Evolutionary conservation across 345 rosid species (phyloP).

Genomic region (Carallia brachiata): DNA sequence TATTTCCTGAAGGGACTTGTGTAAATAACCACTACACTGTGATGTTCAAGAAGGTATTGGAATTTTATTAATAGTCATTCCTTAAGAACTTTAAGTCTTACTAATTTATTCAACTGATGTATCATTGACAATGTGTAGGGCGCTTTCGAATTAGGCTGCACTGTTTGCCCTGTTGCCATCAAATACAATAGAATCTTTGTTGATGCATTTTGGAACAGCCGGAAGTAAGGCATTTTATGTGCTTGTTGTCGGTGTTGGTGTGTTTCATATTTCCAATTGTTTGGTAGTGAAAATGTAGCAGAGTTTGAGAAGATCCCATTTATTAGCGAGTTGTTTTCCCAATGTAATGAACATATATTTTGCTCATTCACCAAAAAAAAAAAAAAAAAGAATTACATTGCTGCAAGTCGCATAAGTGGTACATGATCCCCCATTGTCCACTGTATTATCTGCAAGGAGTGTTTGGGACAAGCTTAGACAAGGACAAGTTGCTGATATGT

Average conservation of each 20-base stretch:
- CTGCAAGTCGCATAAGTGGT: background rate
- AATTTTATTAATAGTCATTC: slow-evolving; percentile 29
- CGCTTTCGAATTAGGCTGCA: slow-evolving; percentile 92
- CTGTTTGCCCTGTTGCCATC: slow-evolving; percentile 95
- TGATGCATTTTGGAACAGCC: slow-evolving; percentile 99
- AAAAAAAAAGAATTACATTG: too few species aligned
- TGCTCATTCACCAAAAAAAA: background rate
- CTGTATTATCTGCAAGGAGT: background rate
- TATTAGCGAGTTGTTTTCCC: too few species aligned
- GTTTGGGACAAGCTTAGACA: background rate
- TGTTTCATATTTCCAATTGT: background rate
- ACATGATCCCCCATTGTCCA: background rate
- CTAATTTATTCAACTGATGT: slow-evolving; percentile 7
- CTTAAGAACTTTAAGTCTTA: background rate
- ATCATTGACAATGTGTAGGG: slow-evolving; percentile 55
- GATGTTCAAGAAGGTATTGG: slow-evolving; percentile 98
- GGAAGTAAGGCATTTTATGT: slow-evolving; percentile 56
- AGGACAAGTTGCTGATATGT: background rate
- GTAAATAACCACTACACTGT: slow-evolving; percentile 95
- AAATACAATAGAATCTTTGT: slow-evolving; percentile 96
- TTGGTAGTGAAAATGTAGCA: background rate
- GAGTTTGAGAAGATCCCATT: too few species aligned
- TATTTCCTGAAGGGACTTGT: slow-evolving; percentile 98
- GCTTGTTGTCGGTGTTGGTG: background rate
- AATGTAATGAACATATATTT: background rate